These are phyloP conservation scores for Blastomyces percursus DNA, from an alignment of 2,329 filamentous ascomycete genomes.

Conservation along the genomic window DNA sequence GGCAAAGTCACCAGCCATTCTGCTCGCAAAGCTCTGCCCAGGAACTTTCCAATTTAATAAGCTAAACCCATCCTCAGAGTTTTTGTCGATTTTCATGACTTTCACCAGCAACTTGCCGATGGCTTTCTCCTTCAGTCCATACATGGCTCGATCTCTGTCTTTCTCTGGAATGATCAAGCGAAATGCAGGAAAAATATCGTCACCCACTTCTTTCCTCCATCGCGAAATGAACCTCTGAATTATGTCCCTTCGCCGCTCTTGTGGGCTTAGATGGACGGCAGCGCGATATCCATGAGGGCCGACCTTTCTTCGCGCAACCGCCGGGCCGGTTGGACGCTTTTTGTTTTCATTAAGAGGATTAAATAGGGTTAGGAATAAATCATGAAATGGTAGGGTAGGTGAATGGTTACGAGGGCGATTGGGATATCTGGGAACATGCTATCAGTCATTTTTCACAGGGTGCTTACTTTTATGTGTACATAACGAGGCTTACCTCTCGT, in stretches of 20 bases:
- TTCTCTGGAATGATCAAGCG: slow-evolving; percentile 86
- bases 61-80: slow-evolving; percentile 77
- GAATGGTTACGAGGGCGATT: slow-evolving; percentile 71
- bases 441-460: background rate
- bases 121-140: slow-evolving; percentile 83
- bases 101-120: slow-evolving; percentile 88
- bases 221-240: slow-evolving; percentile 75
- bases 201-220: slow-evolving; percentile 80
- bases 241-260: slow-evolving; percentile 68
- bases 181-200: slow-evolving; percentile 88
- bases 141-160: slow-evolving; percentile 83
- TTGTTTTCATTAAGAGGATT: slow-evolving; percentile 69
- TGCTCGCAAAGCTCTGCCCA: slow-evolving; percentile 50
- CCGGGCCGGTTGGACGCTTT: slow-evolving; percentile 52
- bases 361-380: slow-evolving; percentile 67
- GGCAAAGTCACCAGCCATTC: slow-evolving; percentile 81
- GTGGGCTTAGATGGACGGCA: slow-evolving; percentile 47
- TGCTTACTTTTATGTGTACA: background rate
- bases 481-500: slow-evolving; percentile 35
- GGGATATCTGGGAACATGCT: slow-evolving; percentile 50
- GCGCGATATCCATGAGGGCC: slow-evolving; percentile 45
- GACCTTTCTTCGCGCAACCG: slow-evolving; percentile 45
- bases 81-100: slow-evolving; percentile 80
- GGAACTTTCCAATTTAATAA: slow-evolving; percentile 89
- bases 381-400: slow-evolving; percentile 70